A percentile compares a stretch with the other conserved stretches of the same genome.
These are phyloP conservation scores for Penicillium maclennaniae DNA, from an alignment of 495 filamentous ascomycete genomes.

Conservation along the genomic window DNA sequence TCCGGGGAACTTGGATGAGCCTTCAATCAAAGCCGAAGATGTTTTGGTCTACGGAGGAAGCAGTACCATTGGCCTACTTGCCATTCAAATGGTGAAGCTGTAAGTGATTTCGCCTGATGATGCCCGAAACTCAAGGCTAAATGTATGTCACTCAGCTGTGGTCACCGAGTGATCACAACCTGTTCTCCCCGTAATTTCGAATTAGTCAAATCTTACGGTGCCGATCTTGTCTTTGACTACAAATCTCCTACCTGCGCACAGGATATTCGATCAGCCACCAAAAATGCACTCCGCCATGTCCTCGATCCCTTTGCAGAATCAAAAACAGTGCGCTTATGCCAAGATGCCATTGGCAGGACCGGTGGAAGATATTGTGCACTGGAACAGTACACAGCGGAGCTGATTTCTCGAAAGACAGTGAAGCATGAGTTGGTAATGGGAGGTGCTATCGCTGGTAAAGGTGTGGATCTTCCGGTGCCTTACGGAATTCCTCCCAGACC, in stretches of 20 bases:
- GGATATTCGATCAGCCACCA: slow-evolving; percentile 39
- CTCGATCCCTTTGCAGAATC: slow-evolving; percentile 41
- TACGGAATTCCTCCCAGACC: slow-evolving; percentile 21
- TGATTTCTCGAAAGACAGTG: slow-evolving; percentile 23
- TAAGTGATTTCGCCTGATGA: slow-evolving; percentile 1
- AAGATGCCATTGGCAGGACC: slow-evolving; percentile 34
- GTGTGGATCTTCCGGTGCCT: slow-evolving; percentile 27
- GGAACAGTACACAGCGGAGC: slow-evolving; percentile 30
- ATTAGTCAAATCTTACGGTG: slow-evolving; percentile 49
- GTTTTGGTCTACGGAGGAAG: slow-evolving; percentile 45
- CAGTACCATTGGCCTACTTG: slow-evolving; percentile 42
- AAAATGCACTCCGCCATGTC: slow-evolving; percentile 32
- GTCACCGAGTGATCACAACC: slow-evolving; percentile 46
- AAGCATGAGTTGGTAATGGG: slow-evolving; percentile 29
- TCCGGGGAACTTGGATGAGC: slow-evolving; percentile 21
- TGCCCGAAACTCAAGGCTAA: neutral
- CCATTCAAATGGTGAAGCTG: slow-evolving; percentile 42
- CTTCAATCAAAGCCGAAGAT: slow-evolving; percentile 17
- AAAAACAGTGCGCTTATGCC: slow-evolving; percentile 36
- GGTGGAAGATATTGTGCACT: slow-evolving; percentile 42
- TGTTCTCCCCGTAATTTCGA: slow-evolving; percentile 55
- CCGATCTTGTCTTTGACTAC: slow-evolving; percentile 55
- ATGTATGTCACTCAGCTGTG: slow-evolving; percentile 22
- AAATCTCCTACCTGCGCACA: slow-evolving; percentile 34
- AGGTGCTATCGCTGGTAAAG: slow-evolving; percentile 25